Evolutionary conservation across 2,329 filamentous ascomycete genomes (phyloP).

Genomic region (Dryadomyces quercivorus): DNA sequence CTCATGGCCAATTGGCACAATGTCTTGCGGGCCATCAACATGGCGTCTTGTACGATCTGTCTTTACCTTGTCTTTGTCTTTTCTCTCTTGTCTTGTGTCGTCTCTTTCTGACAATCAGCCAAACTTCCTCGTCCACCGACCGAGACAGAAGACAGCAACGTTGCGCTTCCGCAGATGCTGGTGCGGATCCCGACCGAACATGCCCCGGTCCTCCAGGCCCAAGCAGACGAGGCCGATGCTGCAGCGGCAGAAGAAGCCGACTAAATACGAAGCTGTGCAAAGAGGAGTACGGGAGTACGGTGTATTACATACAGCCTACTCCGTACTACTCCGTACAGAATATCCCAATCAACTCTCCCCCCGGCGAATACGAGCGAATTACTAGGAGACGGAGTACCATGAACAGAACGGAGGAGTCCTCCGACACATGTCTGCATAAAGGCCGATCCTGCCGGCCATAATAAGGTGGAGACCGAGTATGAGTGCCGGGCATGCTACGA

Average conservation of each 20-base stretch:
- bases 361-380: too few species aligned
- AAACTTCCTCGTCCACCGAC: slow-evolving; percentile 54
- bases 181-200: slow-evolving; percentile 79
- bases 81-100: neutral
- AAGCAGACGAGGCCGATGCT: slow-evolving; percentile 39
- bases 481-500: too few species aligned
- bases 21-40: slow-evolving; percentile 71
- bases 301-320: too few species aligned
- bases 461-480: too few species aligned
- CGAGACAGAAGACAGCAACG: slow-evolving; percentile 22
- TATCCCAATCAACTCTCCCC: too few species aligned
- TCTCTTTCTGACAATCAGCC: slow-evolving; percentile 28
- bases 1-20: slow-evolving; percentile 83
- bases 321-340: too few species aligned
- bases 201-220: slow-evolving; percentile 49
- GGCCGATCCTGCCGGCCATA: too few species aligned
- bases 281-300: too few species aligned
- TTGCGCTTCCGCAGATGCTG: slow-evolving; percentile 64
- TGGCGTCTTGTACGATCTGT: slow-evolving; percentile 59
- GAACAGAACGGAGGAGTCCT: too few species aligned
- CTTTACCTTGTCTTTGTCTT: neutral
- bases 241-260: slow-evolving; percentile 21
- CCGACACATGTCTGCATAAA: too few species aligned
- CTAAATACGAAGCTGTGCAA: neutral
- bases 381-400: too few species aligned